Base-by-base conservation (phyloP, 106 monocot genomes). In the Iris macrosiphon region DNA sequence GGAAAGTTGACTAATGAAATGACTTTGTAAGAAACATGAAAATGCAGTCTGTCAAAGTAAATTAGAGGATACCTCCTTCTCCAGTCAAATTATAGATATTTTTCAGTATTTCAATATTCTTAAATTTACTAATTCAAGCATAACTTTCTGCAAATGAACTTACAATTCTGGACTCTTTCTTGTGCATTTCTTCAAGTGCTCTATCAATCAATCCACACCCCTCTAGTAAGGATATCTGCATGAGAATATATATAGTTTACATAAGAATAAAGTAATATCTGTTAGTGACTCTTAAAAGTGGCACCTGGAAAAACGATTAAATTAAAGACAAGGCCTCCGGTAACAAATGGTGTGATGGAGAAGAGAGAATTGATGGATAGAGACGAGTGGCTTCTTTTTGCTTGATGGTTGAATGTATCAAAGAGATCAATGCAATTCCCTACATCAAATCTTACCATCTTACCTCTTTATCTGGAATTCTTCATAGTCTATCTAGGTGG, bases 181-280 rank as follows among this genome's bases (percentile, higher is more conserved):
- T 86, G 45, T 80, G 39, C 79, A 96, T 54, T 53, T 96, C 89
- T 21, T 83, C 90, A 53, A 96, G 81, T 38, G 96, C 96, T 77
- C 64, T 79, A 37, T 86, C 89, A 63, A 80, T 60, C 60, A 79
- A 61, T 13, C 80, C 96, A 44, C 86, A 77, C 68, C 90, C 96
- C 67, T 90, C 89, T n/a, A 96, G 50, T 43, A 96, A 65, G 38
- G 96, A 83, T 60, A 96, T 80, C 96, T 96, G 86, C 43, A 81
- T 17, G 11, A 72, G 7, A 44, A 66, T 14, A 26, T 13, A 41
- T 46, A 31, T 1, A 47, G 42, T n/a, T n/a, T n/a, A n/a, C 15
- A 33, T 18, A 60, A 43, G 42, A 16, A n/a, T n/a, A n/a, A n/a
- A n/a, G n/a, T n/a, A n/a, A n/a, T n/a, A n/a, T n/a, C n/a, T n/a